Evolutionary conservation across 2,329 filamentous ascomycete genomes (phyloP), one percentile per base, ranked within the genome.

Genomic region (Nannizzia gypsea): DNA sequence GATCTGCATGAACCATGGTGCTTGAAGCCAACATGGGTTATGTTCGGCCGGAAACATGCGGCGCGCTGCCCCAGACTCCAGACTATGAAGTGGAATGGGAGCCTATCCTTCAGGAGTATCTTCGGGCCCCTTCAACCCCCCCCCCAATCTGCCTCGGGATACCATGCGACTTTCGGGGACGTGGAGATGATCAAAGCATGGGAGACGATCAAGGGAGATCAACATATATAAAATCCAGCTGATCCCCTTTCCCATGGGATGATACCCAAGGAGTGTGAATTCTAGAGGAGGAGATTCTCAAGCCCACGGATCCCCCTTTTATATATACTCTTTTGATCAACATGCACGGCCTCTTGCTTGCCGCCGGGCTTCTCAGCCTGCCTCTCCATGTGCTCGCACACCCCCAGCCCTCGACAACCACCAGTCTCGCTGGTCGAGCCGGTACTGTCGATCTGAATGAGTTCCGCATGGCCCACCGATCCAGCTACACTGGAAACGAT

Each of bases 311-410:
- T 31, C 38, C 38, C 11, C 48, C 28, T 34, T 36, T 4, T 54
- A 26, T 31, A 28, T 28, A 54, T 9, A 34, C 13, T 54, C 50
- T 8, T 34, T 8, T 31, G 28, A 34, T 55, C 54, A 60, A 54
- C 60, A 62, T 62, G 60, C 60, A 62, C 54, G 60, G 60, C 54
- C 58, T 62, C 28, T 38, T 62, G 24, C 60, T 62, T 56, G 58
- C 60, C n/a, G 60, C 60, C 54, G 60, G 60, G 58, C 58, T 62
- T 17, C 58, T 62, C 24, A 60, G 54, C 57, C 60, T 62, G 54
- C 58, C 60, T 42, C 56, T 62, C 36, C 60, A 50, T 42, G 60
- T 55, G 31, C 38, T 56, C 28, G 60, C 54, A 24, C 60, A 62
- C 34, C 60, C 60, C 38, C 54, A 59, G 28, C 60, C 50, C n/a